A percentile compares a stretch with the other conserved stretches of the same genome.
phyloP scores from a whole-genome alignment of 2,329 filamentous ascomycete species.

The Ceratocystis ficicola region DNA sequence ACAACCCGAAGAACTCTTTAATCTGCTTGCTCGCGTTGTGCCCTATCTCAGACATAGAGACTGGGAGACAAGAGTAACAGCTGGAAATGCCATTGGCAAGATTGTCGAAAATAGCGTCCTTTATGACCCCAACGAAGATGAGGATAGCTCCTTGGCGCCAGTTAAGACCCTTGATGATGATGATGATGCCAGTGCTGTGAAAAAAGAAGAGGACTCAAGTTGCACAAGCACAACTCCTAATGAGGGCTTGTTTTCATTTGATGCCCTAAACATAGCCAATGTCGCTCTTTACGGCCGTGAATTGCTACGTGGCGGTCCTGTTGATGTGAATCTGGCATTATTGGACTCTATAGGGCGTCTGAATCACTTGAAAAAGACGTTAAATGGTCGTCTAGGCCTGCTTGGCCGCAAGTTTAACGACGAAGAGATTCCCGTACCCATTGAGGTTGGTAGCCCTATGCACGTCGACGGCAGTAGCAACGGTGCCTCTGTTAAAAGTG shows the following conservation, averaged over 20 bases:
- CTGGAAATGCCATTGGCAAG: slow-evolving; percentile 85
- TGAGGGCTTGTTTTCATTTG: slow-evolving; percentile 40
- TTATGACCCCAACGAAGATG: slow-evolving; percentile 77
- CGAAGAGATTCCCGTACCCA: slow-evolving; percentile 49
- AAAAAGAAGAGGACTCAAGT: slow-evolving; percentile 47
- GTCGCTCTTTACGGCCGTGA: slow-evolving; percentile 77
- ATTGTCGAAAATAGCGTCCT: slow-evolving; percentile 79
- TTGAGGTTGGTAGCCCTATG: slow-evolving; percentile 35
- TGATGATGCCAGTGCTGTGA: slow-evolving; percentile 35
- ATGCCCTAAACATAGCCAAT: slow-evolving; percentile 61
- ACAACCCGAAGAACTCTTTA: slow-evolving; percentile 94
- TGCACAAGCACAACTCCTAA: slow-evolving; percentile 16
- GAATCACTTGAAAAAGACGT: slow-evolving; percentile 77
- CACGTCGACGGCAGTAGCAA: slow-evolving; percentile 32
- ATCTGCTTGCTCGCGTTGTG: slow-evolving; percentile 84
- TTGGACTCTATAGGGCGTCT: slow-evolving; percentile 73
- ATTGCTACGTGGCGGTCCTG: slow-evolving; percentile 70
- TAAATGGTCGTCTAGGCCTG: slow-evolving; percentile 69
- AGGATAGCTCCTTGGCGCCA: slow-evolving; percentile 30
- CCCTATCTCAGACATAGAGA: slow-evolving; percentile 89
- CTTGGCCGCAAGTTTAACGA: slow-evolving; percentile 76
- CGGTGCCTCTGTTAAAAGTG: slow-evolving; percentile 27
- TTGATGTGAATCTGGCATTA: slow-evolving; percentile 72
- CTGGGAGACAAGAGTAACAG: slow-evolving; percentile 91
- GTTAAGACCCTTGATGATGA: slow-evolving; percentile 23